These are phyloP conservation scores for Nicotiana tabacum DNA, from an alignment of 257 asterid genomes.

Conservation along the genomic window DNA sequence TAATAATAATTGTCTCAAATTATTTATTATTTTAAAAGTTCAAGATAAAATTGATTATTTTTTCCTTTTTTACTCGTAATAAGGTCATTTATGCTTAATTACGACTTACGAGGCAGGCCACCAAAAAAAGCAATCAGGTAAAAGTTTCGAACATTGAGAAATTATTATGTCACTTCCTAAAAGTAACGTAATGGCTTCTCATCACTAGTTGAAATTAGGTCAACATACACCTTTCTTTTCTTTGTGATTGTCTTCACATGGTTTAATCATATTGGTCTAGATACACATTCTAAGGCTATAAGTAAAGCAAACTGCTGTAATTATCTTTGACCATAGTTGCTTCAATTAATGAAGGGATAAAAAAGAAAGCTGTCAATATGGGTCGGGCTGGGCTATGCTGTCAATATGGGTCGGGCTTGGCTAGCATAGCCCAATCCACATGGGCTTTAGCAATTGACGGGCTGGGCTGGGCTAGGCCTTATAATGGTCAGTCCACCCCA, in stretches of 20 bases:
- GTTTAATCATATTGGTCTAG: not conserved
- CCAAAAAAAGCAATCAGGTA: not conserved
- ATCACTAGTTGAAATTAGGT: conserved; percentile 10
- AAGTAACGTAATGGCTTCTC: conserved; percentile 1
- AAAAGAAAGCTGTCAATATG: too few relatives aligned
- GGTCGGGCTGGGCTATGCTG: too few relatives aligned
- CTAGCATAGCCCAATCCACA: too few relatives aligned
- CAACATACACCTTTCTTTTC: not conserved
- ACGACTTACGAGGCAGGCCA: not conserved
- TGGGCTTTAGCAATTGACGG: too few relatives aligned
- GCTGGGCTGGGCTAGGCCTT: too few relatives aligned
- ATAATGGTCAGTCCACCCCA: too few relatives aligned
- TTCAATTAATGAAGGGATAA: not conserved
- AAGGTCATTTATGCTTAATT: not conserved
- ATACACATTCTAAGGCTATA: not conserved
- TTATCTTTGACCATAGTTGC: not conserved
- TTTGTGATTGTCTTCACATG: conserved; percentile 20
- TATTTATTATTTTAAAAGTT: too few relatives aligned
- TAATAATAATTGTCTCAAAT: too few relatives aligned
- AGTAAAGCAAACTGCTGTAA: not conserved
- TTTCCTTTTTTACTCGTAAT: too few relatives aligned
- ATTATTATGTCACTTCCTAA: conserved; percentile 11
- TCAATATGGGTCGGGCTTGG: too few relatives aligned
- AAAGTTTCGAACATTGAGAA: not conserved
- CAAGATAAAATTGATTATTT: too few relatives aligned